These are phyloP conservation scores for Tephrocybe sp. DNA, from an alignment of 768 basidiomycete species.

Conservation along the genomic window DNA sequence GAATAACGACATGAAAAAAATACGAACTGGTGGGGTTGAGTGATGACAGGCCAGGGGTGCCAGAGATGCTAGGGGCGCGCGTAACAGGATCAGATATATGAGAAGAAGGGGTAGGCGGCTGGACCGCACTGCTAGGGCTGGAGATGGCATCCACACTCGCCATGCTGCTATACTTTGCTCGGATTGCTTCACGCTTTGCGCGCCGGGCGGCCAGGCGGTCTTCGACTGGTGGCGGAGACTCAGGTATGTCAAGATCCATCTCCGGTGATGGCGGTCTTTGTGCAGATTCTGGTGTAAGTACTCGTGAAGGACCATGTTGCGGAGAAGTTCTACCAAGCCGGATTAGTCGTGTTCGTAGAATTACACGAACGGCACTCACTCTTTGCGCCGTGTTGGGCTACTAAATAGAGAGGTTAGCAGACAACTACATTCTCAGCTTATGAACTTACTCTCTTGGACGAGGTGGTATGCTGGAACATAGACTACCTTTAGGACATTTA, in stretches of 20 bases:
- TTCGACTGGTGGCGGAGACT: constrained; percentile 58
- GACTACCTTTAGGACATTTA: neutral
- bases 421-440: neutral
- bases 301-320: constrained; percentile 26
- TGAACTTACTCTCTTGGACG: constrained; percentile 4
- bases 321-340: constrained; percentile 61
- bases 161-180: constrained; percentile 69
- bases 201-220: constrained; percentile 67
- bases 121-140: constrained; percentile 73
- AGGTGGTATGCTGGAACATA: neutral
- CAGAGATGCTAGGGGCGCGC: constrained; percentile 50
- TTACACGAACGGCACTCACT: neutral
- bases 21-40: constrained; percentile 11
- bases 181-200: constrained; percentile 73
- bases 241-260: constrained; percentile 56
- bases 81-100: constrained; percentile 62
- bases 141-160: constrained; percentile 50
- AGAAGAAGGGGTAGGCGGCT: constrained; percentile 62
- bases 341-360: constrained; percentile 6
- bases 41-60: constrained; percentile 25
- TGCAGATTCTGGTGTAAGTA: constrained; percentile 3
- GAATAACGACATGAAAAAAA: constrained; percentile 13
- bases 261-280: constrained; percentile 28
- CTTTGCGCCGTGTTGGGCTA: neutral
- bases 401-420: neutral